phyloP scores from a whole-genome alignment of 768 basidiomycete species.

The Amyloporia xantha region DNA sequence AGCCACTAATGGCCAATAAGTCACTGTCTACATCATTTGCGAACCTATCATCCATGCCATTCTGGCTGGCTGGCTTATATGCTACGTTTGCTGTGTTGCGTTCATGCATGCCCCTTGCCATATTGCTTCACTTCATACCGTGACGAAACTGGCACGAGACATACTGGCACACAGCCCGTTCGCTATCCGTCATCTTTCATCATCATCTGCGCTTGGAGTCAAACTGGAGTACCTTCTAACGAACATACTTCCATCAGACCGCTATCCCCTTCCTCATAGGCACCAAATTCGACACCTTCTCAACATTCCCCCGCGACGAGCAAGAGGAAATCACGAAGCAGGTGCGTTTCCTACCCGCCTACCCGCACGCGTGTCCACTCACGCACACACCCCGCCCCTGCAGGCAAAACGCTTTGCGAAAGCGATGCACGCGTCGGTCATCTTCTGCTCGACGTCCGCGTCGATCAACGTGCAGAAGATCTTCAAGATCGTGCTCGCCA shows the following conservation, averaged over 20 bases:
- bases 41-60: too few species aligned
- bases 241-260: slow-evolving; percentile 50
- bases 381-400: slow-evolving; percentile 7
- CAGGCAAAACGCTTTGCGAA: slow-evolving; percentile 97
- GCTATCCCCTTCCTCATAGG: slow-evolving; percentile 98
- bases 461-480: slow-evolving; percentile 99
- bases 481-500: slow-evolving; percentile 95
- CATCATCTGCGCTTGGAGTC: not conserved
- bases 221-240: not conserved
- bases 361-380: not conserved
- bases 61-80: too few species aligned
- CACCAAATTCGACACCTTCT: slow-evolving; percentile 97
- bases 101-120: too few species aligned
- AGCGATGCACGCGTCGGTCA: slow-evolving; percentile 99
- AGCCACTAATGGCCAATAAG: too few species aligned
- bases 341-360: slow-evolving; percentile 42
- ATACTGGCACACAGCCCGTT: not conserved
- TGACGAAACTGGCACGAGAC: too few species aligned
- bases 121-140: too few species aligned
- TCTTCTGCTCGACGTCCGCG: slow-evolving; percentile 98
- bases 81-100: too few species aligned
- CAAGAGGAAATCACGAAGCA: slow-evolving; percentile 99
- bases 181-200: not conserved
- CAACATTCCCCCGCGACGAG: slow-evolving; percentile 92
- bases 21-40: too few species aligned